phyloP scores from a whole-genome alignment of 2,329 filamentous ascomycete genomes.

The Exserohilum rostratum region DNA sequence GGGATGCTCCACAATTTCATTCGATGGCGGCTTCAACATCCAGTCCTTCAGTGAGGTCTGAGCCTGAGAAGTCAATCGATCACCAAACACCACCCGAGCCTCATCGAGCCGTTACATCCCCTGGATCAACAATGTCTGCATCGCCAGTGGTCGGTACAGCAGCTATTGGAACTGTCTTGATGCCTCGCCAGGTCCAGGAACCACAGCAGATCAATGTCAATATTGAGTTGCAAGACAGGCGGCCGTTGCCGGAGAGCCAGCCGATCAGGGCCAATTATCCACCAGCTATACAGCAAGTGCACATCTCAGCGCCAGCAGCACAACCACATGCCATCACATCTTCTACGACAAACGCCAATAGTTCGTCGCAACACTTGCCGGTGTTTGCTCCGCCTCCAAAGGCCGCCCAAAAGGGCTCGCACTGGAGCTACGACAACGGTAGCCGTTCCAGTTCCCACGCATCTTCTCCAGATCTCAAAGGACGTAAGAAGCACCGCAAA shows the following conservation, averaged over 20 bases:
- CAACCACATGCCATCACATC: slow-evolving; percentile 15
- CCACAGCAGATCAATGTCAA: slow-evolving; percentile 38
- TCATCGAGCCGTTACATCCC: slow-evolving; percentile 29
- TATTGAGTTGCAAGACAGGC: slow-evolving; percentile 40
- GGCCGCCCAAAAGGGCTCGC: slow-evolving; percentile 30
- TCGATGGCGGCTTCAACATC: not conserved
- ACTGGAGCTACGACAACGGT: slow-evolving; percentile 33
- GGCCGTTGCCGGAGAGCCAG: slow-evolving; percentile 22
- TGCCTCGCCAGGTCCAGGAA: slow-evolving; percentile 39
- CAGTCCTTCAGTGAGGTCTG: not conserved
- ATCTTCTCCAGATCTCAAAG: slow-evolving; percentile 32
- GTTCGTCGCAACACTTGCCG: slow-evolving; percentile 24
- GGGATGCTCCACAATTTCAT: slow-evolving; percentile 12
- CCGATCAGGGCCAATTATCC: slow-evolving; percentile 22
- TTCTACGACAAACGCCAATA: slow-evolving; percentile 19
- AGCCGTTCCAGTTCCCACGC: slow-evolving; percentile 34
- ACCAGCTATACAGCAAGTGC: slow-evolving; percentile 19
- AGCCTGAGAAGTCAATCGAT: slow-evolving; percentile 1
- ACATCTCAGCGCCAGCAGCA: slow-evolving; percentile 27
- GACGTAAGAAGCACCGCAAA: slow-evolving; percentile 40
- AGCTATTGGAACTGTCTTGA: slow-evolving; percentile 40
- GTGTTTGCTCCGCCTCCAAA: slow-evolving; percentile 43
- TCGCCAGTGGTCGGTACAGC: slow-evolving; percentile 42
- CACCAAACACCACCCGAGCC: slow-evolving; percentile 20
- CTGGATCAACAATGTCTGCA: slow-evolving; percentile 37